Percentiles rank a stretch among this genome's conserved stretches.
Evolutionary conservation across 805 yeast genomes (phyloP).

Genomic region (Saccharomyces mikatae): DNA sequence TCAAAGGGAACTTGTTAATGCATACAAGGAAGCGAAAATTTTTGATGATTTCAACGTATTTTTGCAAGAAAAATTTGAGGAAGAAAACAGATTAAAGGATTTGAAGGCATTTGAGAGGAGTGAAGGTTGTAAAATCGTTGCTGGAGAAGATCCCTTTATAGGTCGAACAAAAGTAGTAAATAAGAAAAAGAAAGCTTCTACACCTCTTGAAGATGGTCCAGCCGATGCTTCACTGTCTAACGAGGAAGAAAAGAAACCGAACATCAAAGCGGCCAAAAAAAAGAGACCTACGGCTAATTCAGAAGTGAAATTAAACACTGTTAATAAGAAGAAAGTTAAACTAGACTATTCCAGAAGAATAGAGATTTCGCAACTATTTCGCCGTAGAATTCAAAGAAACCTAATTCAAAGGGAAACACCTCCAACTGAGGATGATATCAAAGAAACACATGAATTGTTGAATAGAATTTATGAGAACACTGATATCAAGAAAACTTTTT

Average conservation of each 20-base stretch:
- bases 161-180: conserved; percentile 8
- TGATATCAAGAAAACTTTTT: conserved; percentile 22
- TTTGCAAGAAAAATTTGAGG: conserved; percentile 16
- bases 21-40: conserved; percentile 24
- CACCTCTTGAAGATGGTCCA: neutral
- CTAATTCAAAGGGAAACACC: conserved; percentile 26
- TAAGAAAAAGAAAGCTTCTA: conserved; percentile 3
- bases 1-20: conserved; percentile 20
- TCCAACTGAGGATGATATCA: conserved; percentile 19
- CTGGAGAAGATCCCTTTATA: conserved; percentile 27
- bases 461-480: conserved; percentile 20
- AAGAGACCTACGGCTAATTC: neutral
- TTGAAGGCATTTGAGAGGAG: conserved; percentile 12
- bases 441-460: conserved; percentile 24
- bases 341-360: conserved; percentile 21
- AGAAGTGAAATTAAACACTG: neutral
- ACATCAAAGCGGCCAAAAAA: neutral
- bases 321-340: conserved; percentile 9
- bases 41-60: conserved; percentile 19
- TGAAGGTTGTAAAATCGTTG: conserved; percentile 8
- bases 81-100: conserved; percentile 19
- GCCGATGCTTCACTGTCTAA: neutral
- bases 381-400: conserved; percentile 27
- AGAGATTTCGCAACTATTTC: conserved; percentile 24
- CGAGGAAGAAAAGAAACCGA: neutral